Base-by-base conservation (phyloP, 73 alveolate species). In the Paramecium sonneborni region DNA sequence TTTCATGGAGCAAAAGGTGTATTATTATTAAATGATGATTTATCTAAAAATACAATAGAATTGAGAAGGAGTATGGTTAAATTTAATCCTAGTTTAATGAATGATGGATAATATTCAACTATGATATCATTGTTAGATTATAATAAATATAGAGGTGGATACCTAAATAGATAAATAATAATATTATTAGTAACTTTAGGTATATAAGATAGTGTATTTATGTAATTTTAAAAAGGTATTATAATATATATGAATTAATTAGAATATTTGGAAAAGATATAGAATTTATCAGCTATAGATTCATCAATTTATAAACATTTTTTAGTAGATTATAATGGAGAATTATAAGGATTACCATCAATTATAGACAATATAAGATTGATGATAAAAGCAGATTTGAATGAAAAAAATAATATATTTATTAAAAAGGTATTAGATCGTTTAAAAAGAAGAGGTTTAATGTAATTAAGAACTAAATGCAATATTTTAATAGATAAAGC, bases 1-100 rank as follows among this genome's bases (percentile, higher is more conserved):
- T 88, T 92, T 70, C 95, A 93, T 76, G 99, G 99, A 32, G 95
- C 95, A 23, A 96, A 96, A 82, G 99, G 99, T 10, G 99, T 96
- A 8, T 93, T 96, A 11, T 93, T 95, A 10, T 87, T 96, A 35
- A 95, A 96, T 96, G 96, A 96, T 10, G 62, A 86, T 41, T 76
- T 95, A 55, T 92, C 92, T 10, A 96, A 96, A 56, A 74, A 92
- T 72, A 92, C 92, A 24, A 92, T 96, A n/a, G 91, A 94, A 48
- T 67, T 96, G 14, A 95, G 99, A 82, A 95, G 95, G 26, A 94
- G 98, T 48, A 95, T 94, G 96, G 57, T 90, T 88, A 96, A 96
- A 85, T 96, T 86, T 90, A 92, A 94, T 57, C 92, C 97, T 38
- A 88, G 92, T 35, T 74, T 88, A 92, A 56, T n/a, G 20, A 12